Evolutionary conservation across 768 basidiomycete species (phyloP), one percentile per base, ranked within the genome.

Genomic region (Bullera alba): DNA sequence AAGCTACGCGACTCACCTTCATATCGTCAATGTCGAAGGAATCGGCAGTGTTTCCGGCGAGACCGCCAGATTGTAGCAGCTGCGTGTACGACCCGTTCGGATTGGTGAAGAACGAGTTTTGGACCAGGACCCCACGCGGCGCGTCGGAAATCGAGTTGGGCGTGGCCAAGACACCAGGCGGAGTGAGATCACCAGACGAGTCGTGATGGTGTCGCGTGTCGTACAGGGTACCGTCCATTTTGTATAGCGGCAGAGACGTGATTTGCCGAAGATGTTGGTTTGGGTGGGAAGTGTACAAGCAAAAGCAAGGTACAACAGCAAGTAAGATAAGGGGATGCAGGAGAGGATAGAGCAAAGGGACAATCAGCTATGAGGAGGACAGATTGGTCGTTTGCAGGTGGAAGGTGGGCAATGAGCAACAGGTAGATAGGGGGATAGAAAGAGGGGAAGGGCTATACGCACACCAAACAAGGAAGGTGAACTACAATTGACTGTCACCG

Each of bases 1-100:
- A 34, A 25, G 3, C 4, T 22, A 28, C 16, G 45, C 36, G 8
- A 48, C 62, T 52, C 54, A 67, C 65, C 51, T 67, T 67, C 63
- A 67, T 67, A 39, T 55, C 60, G 42, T 64, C 58, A n/a, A n/a
- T n/a, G n/a, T n/a, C n/a, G n/a, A n/a, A n/a, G n/a, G n/a, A n/a
- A n/a, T n/a, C n/a, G n/a, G n/a, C n/a, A n/a, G n/a, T n/a, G n/a
- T n/a, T n/a, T n/a, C n/a, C n/a, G n/a, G n/a, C n/a, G n/a, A n/a
- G n/a, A n/a, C n/a, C n/a, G n/a, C n/a, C n/a, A n/a, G n/a, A n/a
- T n/a, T n/a, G n/a, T n/a, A 39, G 8, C 12, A 14, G 38, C 12
- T 39, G 38, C 19, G 21, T 39, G 38, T 10, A 39, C 19, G 8
- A 39, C 21, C 21, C 12, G 21, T 10, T 14, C 38, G 38, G 38